Evolutionary conservation across 2,329 filamentous ascomycete genomes (phyloP), one percentile per base, ranked within the genome.

Genomic region (Colletotrichum chlorophyti): DNA sequence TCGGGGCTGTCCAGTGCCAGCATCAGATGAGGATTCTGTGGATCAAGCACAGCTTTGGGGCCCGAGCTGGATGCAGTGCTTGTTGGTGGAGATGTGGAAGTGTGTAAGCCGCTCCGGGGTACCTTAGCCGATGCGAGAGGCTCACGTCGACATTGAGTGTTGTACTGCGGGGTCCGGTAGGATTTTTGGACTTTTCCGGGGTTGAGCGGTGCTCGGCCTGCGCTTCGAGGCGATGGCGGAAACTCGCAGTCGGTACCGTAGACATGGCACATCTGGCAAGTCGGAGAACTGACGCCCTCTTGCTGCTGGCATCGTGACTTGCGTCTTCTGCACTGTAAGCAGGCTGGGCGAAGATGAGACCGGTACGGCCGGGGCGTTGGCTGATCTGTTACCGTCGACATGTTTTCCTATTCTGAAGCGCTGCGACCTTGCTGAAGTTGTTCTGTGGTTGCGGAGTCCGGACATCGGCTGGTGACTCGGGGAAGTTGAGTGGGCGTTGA

Each of bases 271-370:
- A 86, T 77, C 8, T 85, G 70, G 64, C 85, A 88, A 7, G 76
- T 76, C 48, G 79, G 72, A 2, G 80, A 76, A 5, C 78, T 76
- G 12, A 80, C 71, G 64, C 85, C 83, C 24, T 84, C 79, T n/a
- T 59, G 55, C 43, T 59, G 55, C 15, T 83, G 85, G 66, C 85
- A 88, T 63, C 85, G 77, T 2, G 83, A 85, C 68, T 87, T 87
- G 59, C 85, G 79, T 59, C 80, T 80, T 50, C 85, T 78, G 65
- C 85, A 88, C 12, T 83, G 73, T 49, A 83, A 72, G 70, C 85
- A 88, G 8, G 85, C 85, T 46, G 84, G 83, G 34, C 82, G 79
- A 60, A 85, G 79, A 70, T 87, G 85, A 7, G 84, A 87, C 58
- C 85, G 76, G 66, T 87, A 87, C 3, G 84, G 85, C 40, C 85